Percentiles rank a stretch among this genome's conserved stretches.
These are phyloP conservation scores for Fusarium sp. DNA, from an alignment of 2,329 filamentous ascomycete species.

Conservation along the genomic window DNA sequence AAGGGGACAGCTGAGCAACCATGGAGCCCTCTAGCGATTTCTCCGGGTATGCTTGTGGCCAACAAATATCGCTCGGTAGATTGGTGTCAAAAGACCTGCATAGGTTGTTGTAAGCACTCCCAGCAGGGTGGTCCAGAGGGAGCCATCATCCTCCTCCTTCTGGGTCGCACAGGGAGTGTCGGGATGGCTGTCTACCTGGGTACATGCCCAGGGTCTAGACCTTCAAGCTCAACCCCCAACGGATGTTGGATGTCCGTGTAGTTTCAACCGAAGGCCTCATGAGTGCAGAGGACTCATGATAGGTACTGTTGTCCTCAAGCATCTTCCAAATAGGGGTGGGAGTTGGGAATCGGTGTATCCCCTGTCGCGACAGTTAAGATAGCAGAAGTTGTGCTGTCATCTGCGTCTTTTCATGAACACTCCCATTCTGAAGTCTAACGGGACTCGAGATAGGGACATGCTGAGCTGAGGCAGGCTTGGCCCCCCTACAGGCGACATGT, in stretches of 20 bases:
- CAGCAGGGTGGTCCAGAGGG: not conserved
- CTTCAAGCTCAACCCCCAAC: not conserved
- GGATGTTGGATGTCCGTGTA: not conserved
- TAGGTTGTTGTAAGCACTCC: not conserved
- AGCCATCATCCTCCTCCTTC: not conserved
- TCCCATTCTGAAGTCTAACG: not conserved
- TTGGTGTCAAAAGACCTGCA: not conserved
- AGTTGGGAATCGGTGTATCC: not conserved
- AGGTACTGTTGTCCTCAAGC: too few species aligned
- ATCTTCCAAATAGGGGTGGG: not conserved
- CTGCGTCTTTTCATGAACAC: not conserved
- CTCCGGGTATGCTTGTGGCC: not conserved
- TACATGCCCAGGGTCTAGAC: not conserved
- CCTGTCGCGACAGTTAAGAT: not conserved
- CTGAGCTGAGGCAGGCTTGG: not conserved
- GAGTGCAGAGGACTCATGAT: not conserved
- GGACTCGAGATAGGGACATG: not conserved
- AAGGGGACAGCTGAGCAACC: slow-evolving; percentile 18
- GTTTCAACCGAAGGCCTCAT: not conserved
- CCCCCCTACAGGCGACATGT: not conserved
- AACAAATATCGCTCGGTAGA: not conserved
- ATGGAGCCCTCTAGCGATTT: not conserved
- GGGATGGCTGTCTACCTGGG: not conserved
- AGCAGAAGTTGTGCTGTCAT: not conserved
- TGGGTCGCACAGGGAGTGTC: not conserved